Evolutionary conservation across 164 flowering plant genomes (phyloP), one percentile per base, ranked within the genome.

Genomic region (Magnolia officinalis): DNA sequence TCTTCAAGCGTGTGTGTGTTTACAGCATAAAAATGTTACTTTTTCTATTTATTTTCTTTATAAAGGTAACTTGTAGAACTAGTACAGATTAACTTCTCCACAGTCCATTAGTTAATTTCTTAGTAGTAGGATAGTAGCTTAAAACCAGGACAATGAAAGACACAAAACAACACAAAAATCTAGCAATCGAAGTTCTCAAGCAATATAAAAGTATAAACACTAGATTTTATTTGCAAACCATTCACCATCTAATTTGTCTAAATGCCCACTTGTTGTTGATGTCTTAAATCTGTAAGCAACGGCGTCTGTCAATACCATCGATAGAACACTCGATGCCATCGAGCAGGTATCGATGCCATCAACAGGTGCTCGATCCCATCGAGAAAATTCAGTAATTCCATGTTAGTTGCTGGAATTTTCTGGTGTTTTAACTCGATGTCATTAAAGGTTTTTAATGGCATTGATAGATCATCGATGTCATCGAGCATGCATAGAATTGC

Each of bases 241-340:
- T 80, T 90, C 98, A 75, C 84, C 81, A 80, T 91, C 97, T 52
- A 79, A 79, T 87, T 85, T 85, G 20, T 93, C 98, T 37, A 96
- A 82, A 80, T 81, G 81, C n/a, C 93, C 97, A 87, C 87, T n/a
- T n/a, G n/a, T n/a, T n/a, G n/a, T n/a, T n/a, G n/a, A n/a, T n/a
- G n/a, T n/a, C n/a, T n/a, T n/a, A n/a, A n/a, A n/a, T n/a, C n/a
- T n/a, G n/a, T n/a, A n/a, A n/a, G n/a, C n/a, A n/a, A n/a, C n/a
- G n/a, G n/a, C n/a, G n/a, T n/a, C n/a, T n/a, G n/a, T n/a, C n/a
- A n/a, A n/a, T n/a, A n/a, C n/a, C n/a, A n/a, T n/a, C n/a, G n/a
- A n/a, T n/a, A n/a, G n/a, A n/a, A n/a, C n/a, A n/a, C n/a, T n/a
- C n/a, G n/a, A n/a, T n/a, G n/a, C n/a, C n/a, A n/a, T n/a, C n/a